These are phyloP conservation scores for Pseudomonodictys pantanalensis DNA, from an alignment of 495 filamentous ascomycete genomes.

Conservation along the genomic window DNA sequence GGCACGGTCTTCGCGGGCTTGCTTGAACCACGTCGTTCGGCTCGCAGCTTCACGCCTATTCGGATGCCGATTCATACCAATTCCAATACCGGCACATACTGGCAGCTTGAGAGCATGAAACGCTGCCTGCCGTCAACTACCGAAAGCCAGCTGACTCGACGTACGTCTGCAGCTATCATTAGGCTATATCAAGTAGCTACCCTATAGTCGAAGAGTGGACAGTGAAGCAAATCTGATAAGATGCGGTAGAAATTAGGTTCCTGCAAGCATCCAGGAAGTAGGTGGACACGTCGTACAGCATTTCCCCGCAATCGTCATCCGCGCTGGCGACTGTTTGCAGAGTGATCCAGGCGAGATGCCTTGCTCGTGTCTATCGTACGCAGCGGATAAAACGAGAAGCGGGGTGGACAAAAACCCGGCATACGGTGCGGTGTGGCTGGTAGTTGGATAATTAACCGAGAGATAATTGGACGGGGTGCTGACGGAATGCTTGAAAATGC, in stretches of 20 bases:
- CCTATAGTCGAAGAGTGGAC: too few species aligned
- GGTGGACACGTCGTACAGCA: neutral
- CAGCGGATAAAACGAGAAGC: conserved; percentile 12
- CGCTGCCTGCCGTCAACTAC: too few species aligned
- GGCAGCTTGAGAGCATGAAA: too few species aligned
- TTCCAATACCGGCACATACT: too few species aligned
- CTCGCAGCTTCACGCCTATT: too few species aligned
- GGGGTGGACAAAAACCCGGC: neutral
- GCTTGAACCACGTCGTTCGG: too few species aligned
- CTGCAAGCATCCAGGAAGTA: neutral
- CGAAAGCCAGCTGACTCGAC: too few species aligned
- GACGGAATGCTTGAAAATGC: neutral
- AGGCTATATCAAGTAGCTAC: too few species aligned
- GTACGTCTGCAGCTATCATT: too few species aligned
- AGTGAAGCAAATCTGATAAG: too few species aligned
- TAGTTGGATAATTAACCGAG: conserved; percentile 1
- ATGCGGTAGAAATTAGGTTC: conserved; percentile 13
- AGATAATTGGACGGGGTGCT: neutral
- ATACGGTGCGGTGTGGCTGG: neutral
- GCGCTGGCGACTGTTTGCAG: neutral
- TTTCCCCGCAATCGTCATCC: conserved; percentile 11
- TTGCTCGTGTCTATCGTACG: conserved; percentile 2
- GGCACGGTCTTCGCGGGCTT: too few species aligned
- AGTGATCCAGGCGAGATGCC: conserved; percentile 11
- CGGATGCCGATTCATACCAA: too few species aligned